Base-by-base conservation (phyloP, 176 grass and related monocot species). In the Triticum timopheevii region DNA sequence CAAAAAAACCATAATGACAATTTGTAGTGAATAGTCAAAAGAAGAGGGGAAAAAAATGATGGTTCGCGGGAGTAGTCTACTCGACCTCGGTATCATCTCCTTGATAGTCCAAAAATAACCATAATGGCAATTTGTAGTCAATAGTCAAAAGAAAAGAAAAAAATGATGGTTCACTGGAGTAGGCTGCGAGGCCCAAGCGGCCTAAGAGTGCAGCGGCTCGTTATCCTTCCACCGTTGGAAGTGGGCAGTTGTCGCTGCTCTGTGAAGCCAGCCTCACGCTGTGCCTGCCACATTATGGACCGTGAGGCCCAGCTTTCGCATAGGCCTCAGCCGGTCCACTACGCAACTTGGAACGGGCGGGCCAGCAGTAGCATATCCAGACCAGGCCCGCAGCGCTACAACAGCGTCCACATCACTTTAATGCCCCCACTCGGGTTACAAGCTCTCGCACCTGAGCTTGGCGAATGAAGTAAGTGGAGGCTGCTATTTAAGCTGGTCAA, bases 241-340 rank as follows among this genome's bases (percentile, higher is more conserved):
- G 52, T 19, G 17, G 17, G 70, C 34, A 88, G 4, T 86, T 68
- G 62, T 22, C n/a, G 67, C 78, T 76, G 50, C 50, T 56, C 50
- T 56, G 50, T 56, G 50, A 56, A 19, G 50, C 50, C 50, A 56
- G 50, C 50, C 50, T 56, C 72, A 80, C 79, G 82, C 40, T 42
- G 40, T 42, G 40, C 40, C 40, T 11, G 40, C 40, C 40, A 42
- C 40, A 42, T 42, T 42, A 42, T 42, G 40, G 40, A 42, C 0
- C 40, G 10, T 13, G 13, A 49, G 45, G 45, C 45, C 2, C 17
- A 20, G 2, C 52, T 20, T 58, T 58, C 52, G 52, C 52, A 58
- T 58, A 8, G 17, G 52, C 52, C 52, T 2, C 52, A 49, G 10
- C 16, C 52, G 2, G 17, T 56, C 52, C 17, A 20, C 52, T 56